phyloP scores from a whole-genome alignment of 2,329 filamentous ascomycete species.

The Aspergillus sergii region DNA sequence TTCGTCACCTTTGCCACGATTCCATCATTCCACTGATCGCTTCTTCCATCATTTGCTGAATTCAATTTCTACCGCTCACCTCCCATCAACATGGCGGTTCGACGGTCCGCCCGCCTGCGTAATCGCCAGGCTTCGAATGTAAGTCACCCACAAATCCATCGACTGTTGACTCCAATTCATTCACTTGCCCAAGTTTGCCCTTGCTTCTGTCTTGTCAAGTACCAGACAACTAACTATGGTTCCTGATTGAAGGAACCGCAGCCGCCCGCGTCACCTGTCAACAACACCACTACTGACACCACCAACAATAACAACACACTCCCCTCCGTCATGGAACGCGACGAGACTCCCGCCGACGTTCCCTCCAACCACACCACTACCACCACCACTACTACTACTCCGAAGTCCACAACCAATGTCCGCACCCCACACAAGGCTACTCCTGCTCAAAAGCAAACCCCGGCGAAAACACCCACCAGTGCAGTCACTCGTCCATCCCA shows the following conservation, averaged over 20 bases:
- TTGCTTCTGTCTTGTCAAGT: background rate
- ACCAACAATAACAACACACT: constrained; percentile 35
- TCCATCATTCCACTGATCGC: background rate
- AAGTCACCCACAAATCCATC: constrained; percentile 9
- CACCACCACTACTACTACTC: background rate
- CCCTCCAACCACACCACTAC: constrained; percentile 22
- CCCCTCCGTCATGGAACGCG: constrained; percentile 50
- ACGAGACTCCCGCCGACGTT: constrained; percentile 42
- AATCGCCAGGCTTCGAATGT: constrained; percentile 39
- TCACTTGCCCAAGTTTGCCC: constrained; percentile 9
- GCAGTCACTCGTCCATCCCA: constrained; percentile 70
- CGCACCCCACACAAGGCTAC: constrained; percentile 28
- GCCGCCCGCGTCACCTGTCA: constrained; percentile 22
- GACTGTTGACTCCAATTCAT: background rate
- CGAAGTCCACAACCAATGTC: constrained; percentile 10
- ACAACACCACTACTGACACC: constrained; percentile 6
- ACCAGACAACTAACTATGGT: constrained; percentile 11
- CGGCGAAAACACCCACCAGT: constrained; percentile 47
- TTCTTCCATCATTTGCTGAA: background rate
- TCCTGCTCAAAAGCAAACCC: constrained; percentile 19
- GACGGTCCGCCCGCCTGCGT: constrained; percentile 45
- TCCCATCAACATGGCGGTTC: constrained; percentile 36
- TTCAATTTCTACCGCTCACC: background rate
- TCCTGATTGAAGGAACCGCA: constrained; percentile 24
- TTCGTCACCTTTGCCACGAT: constrained; percentile 1